Evolutionary conservation across 352 stramenopile genomes (phyloP).

Genomic region (Phytophthora brassicae): DNA sequence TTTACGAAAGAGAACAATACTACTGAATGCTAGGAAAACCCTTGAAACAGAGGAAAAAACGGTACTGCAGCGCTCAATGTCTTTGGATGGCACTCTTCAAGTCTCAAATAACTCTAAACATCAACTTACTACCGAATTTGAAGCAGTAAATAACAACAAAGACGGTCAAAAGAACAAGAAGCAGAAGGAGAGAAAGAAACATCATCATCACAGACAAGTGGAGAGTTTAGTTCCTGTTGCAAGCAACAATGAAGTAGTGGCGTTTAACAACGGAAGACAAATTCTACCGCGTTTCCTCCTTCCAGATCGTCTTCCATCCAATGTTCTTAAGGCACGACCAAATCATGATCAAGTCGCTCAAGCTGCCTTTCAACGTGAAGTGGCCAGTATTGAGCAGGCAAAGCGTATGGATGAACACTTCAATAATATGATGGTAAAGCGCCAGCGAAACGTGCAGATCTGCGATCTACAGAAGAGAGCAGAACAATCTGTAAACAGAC

Average conservation of each 20-base stretch:
- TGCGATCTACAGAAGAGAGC: conserved; percentile 45
- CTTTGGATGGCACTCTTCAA: conserved; percentile 17
- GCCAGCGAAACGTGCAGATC: conserved; percentile 40
- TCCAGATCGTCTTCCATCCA: conserved; percentile 26
- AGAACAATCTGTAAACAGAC: conserved; percentile 36
- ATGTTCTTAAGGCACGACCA: conserved; percentile 15
- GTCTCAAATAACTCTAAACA: background rate
- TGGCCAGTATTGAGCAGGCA: conserved; percentile 17
- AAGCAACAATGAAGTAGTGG: background rate
- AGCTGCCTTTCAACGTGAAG: conserved; percentile 35
- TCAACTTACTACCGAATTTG: conserved; percentile 1
- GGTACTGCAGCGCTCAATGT: conserved; percentile 22
- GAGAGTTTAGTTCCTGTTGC: background rate
- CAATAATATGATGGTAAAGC: conserved; percentile 16
- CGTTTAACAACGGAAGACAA: conserved; percentile 14
- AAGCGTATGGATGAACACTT: conserved; percentile 22
- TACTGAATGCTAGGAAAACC: background rate
- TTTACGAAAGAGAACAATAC: conserved; percentile 13
- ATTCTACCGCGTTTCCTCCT: conserved; percentile 59
- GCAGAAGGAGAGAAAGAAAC: conserved; percentile 9
- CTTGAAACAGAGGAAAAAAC: background rate
- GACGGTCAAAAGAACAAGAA: conserved; percentile 2
- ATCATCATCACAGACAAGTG: conserved; percentile 5
- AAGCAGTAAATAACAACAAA: background rate
- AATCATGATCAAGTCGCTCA: conserved; percentile 34